phyloP scores from a whole-genome alignment of 2,329 filamentous ascomycete genomes.

The Alternaria burnsii region DNA sequence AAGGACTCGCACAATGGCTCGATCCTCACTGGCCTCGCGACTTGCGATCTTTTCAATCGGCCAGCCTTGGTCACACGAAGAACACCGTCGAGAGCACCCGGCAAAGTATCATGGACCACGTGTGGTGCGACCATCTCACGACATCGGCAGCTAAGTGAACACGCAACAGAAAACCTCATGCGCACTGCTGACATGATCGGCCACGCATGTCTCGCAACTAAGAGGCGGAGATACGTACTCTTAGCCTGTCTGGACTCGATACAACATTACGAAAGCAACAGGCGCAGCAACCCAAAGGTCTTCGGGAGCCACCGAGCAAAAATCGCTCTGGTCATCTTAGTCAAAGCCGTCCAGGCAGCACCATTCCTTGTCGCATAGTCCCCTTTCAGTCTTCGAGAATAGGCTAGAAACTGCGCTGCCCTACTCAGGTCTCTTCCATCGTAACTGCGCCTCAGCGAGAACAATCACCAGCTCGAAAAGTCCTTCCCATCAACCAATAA shows the following conservation, averaged over 20 bases:
- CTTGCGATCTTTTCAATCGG: neutral
- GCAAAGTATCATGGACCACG: neutral
- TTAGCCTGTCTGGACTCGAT: neutral
- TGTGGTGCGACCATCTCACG: neutral
- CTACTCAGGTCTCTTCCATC: neutral
- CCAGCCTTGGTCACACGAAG: neutral
- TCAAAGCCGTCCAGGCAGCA: neutral
- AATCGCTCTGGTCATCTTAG: neutral
- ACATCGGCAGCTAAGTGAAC: neutral
- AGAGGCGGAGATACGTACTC: neutral
- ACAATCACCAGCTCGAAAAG: slow-evolving; percentile 8
- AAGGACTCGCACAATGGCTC: neutral
- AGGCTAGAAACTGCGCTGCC: neutral
- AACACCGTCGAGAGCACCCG: neutral
- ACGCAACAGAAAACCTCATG: neutral
- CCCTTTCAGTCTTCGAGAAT: neutral
- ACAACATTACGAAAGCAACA: slow-evolving; percentile 2
- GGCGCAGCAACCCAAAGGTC: slow-evolving; percentile 1
- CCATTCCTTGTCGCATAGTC: neutral
- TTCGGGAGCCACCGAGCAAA: slow-evolving; percentile 1
- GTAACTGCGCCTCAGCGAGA: slow-evolving; percentile 9
- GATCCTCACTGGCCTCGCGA: neutral
- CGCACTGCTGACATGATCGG: neutral
- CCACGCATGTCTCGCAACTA: neutral
- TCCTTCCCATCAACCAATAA: neutral